A percentile compares a stretch with the other conserved stretches of the same genome.
Conservation (phyloP, 2,329 filamentous ascomycete species). For the Hypocrella siamensis region DNA sequence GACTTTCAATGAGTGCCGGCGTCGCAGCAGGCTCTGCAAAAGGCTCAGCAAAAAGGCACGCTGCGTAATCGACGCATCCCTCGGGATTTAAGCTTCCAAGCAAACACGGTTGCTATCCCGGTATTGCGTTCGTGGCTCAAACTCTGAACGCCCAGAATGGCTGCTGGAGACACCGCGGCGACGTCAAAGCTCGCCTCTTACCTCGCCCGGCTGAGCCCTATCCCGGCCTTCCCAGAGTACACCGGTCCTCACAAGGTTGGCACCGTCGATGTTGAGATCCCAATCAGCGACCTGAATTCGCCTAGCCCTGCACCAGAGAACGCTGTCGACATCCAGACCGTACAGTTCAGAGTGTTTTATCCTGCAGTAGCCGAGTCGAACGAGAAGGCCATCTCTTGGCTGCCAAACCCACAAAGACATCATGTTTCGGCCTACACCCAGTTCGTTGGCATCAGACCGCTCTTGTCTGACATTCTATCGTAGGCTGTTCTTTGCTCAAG, state of each 20-base stretch:
- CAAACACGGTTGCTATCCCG: no score
- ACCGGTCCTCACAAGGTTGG: constrained; percentile 67
- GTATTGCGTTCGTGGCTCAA: no score
- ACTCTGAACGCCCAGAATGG: no score
- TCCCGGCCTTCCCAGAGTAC: constrained; percentile 60
- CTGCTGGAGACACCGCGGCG: constrained; percentile 7
- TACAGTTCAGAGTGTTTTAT: constrained; percentile 74
- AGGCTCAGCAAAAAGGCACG: no score
- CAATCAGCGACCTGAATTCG: constrained; percentile 41
- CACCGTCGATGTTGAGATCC: constrained; percentile 67
- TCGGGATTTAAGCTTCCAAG: no score
- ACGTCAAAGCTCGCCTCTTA: constrained; percentile 26
- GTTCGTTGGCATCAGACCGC: constrained; percentile 52
- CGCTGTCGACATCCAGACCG: constrained; percentile 46
- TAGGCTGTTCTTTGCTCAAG: constrained; percentile 24
- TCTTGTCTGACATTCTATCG: constrained; percentile 44
- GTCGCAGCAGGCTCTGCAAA: no score
- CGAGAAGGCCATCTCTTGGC: constrained; percentile 54
- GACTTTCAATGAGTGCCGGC: no score
- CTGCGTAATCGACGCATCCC: no score
- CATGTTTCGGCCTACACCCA: constrained; percentile 61
- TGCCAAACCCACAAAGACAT: constrained; percentile 60
- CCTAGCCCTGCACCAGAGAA: constrained; percentile 37
- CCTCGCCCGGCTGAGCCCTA: constrained; percentile 44
- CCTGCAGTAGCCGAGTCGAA: constrained; percentile 41